phyloP scores from a whole-genome alignment of 148 eudicot species.

The Rheum nobile region DNA sequence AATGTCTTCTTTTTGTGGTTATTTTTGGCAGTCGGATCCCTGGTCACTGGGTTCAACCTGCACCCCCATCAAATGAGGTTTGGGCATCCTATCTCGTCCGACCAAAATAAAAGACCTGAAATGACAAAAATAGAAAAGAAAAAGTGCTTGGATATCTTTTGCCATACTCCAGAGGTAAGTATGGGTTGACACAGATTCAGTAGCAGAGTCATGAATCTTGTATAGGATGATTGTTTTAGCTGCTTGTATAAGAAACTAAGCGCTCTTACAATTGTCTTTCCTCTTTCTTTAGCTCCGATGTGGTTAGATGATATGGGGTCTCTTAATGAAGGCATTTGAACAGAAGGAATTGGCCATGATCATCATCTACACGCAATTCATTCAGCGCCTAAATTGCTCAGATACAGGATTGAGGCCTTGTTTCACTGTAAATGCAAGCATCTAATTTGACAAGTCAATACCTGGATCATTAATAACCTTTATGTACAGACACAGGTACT shows the following conservation, averaged over 20 bases:
- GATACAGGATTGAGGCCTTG: background rate
- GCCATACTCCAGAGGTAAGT: background rate
- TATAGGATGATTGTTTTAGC: background rate
- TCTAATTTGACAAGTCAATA: background rate
- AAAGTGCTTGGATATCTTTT: background rate
- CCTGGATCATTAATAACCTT: too few relatives aligned
- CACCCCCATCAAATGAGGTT: constrained; percentile 74
- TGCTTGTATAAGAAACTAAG: background rate
- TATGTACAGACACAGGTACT: background rate
- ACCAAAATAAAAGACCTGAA: constrained; percentile 22
- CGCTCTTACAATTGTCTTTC: background rate
- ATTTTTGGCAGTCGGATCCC: constrained; percentile 76
- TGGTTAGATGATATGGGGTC: background rate
- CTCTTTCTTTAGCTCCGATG: background rate
- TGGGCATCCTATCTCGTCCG: constrained; percentile 88
- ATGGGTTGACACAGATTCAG: background rate
- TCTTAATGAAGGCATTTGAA: background rate
- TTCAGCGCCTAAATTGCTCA: background rate
- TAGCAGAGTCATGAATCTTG: background rate
- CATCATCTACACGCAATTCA: background rate
- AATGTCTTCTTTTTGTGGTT: background rate
- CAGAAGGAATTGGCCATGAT: background rate
- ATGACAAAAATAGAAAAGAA: background rate
- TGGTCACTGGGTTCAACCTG: constrained; percentile 92
- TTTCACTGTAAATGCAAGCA: background rate